Base-by-base conservation (phyloP, 2,329 filamentous ascomycete species). In the Trichoderma oligosporum region DNA sequence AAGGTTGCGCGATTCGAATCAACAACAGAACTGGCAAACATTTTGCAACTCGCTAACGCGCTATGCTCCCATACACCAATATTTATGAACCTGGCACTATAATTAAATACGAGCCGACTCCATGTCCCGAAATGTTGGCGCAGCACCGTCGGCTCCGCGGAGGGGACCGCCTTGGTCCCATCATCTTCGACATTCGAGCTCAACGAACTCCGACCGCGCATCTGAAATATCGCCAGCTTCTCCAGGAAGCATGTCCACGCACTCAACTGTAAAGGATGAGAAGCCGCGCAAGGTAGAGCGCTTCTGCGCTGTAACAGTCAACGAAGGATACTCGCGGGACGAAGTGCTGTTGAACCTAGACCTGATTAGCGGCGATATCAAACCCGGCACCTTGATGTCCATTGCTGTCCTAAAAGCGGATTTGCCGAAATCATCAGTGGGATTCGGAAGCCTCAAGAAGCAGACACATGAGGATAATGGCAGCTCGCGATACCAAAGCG, bases 311-410 rank as follows among this genome's bases (percentile, higher is more conserved):
- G 76, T 84, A 55, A 78, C 78, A 7, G 78, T 85, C 63, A 88
- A 92, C 69, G 89, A 95, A 63, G 84, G 82, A 39, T 87, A 91
- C 65, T 85, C 87, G 7, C 82, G 81, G 57, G 89, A 95, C 65
- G 89, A 93, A 64, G 85, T 94, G 42, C 78, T 94, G 20, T 80
- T 95, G 66, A 94, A 93, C 68, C 78, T 87, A 58, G 85, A 89
- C 56, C 79, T 86, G 14, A 83, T 93, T 59, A 82, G 83, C 53
- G 76, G 79, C 42, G 79, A 82, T 44, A 78, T 90, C 61, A 80
- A 81, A 57, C 76, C 83, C 0, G 89, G 88, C 24, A 82, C 82
- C 61, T 75, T 95, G 56, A 84, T 94, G 72, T 87, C 90, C 64
- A 86, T 95, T 46, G 77, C 86, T 20, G 79, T 85, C 5, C 67